These are phyloP conservation scores for Geotrichum klebahnii DNA, from an alignment of 1,139 yeast species.

Conservation along the genomic window DNA sequence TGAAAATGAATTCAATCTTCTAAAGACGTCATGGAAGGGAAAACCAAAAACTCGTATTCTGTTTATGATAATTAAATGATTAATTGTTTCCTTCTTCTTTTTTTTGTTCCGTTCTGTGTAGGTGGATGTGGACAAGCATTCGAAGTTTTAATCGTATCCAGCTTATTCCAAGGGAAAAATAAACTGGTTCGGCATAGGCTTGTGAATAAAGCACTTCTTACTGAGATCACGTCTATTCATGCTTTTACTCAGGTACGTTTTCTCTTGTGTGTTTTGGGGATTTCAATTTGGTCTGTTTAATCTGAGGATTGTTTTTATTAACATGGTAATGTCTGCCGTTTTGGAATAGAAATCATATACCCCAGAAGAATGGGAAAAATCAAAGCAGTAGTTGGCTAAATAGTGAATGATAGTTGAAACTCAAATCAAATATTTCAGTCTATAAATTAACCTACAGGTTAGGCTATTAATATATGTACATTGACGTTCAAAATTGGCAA, in stretches of 20 bases:
- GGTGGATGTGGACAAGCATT: constrained; percentile 89
- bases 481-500: background rate
- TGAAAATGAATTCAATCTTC: no score
- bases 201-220: constrained; percentile 73
- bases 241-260: constrained; percentile 91
- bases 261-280: constrained; percentile 4
- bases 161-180: constrained; percentile 71
- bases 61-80: background rate
- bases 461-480: background rate
- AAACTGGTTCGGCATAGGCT: constrained; percentile 80
- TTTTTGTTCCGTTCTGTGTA: background rate
- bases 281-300: background rate
- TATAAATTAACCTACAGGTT: background rate
- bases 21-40: no score
- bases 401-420: no score
- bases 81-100: background rate
- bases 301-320: background rate
- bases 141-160: constrained; percentile 76
- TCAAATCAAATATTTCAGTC: no score
- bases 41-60: no score
- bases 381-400: constrained; percentile 8
- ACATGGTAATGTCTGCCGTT: no score
- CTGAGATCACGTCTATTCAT: constrained; percentile 80
- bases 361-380: constrained; percentile 34
- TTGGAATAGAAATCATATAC: constrained; percentile 32